A percentile compares a stretch with the other conserved stretches of the same genome.
Conservation (phyloP, 1,139 yeast genomes). For the Yamadazyma dendronema region DNA sequence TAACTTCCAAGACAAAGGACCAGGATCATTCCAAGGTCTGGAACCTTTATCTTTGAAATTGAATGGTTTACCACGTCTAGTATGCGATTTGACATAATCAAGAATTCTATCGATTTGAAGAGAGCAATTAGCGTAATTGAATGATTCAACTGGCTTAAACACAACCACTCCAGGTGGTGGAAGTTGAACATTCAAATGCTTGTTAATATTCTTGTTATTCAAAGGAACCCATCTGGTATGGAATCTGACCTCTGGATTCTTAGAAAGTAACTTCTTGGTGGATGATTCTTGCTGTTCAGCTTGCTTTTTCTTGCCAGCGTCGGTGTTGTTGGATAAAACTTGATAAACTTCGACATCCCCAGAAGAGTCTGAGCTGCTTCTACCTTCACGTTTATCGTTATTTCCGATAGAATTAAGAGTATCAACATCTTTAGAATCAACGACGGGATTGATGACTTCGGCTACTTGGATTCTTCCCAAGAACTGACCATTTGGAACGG, state of each 20-base stretch:
- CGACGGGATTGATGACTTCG: conserved; percentile 63
- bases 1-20: conserved; percentile 49
- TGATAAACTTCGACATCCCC: conserved; percentile 40
- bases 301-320: conserved; percentile 19
- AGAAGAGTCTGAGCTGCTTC: conserved; percentile 14
- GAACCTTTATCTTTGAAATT: conserved; percentile 53
- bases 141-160: conserved; percentile 78
- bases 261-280: conserved; percentile 23
- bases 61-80: conserved; percentile 59
- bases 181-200: conserved; percentile 55
- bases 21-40: conserved; percentile 92
- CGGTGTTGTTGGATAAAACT: conserved; percentile 32
- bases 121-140: conserved; percentile 79
- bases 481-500: conserved; percentile 80
- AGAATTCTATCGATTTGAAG: conserved; percentile 67
- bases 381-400: conserved; percentile 6
- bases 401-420: not conserved
- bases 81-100: conserved; percentile 62
- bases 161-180: conserved; percentile 93
- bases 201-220: conserved; percentile 54
- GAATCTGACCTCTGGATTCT: conserved; percentile 39
- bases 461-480: conserved; percentile 74
- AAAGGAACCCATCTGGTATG: conserved; percentile 84
- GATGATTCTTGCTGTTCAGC: conserved; percentile 17
- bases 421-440: conserved; percentile 6